Percentiles rank a stretch among this genome's conserved stretches.
phyloP scores from a whole-genome alignment of 371 early-diverging fungal species.

The Funneliformis caledonium region DNA sequence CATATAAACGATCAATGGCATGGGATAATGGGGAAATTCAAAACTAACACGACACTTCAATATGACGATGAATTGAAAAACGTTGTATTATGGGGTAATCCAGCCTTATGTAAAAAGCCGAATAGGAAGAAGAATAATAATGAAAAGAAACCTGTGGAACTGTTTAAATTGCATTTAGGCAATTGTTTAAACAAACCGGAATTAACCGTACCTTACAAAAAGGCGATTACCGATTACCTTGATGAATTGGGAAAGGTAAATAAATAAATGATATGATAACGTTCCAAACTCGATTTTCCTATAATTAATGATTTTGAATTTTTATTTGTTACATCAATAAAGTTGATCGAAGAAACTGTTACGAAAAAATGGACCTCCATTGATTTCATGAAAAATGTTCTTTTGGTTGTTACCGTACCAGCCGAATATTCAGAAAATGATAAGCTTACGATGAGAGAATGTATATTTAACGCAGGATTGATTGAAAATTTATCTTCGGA shows the following conservation, averaged over 20 bases:
- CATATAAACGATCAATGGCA: neutral
- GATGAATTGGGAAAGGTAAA: neutral
- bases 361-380: neutral
- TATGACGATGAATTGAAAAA: constrained; percentile 4
- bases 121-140: neutral
- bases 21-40: neutral
- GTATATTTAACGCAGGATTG: no score
- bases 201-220: neutral
- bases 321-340: neutral
- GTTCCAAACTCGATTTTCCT: no score
- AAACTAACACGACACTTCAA: constrained; percentile 26
- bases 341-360: constrained; percentile 33
- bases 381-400: no score
- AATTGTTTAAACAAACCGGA: neutral
- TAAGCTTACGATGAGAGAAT: no score
- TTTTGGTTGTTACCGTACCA: no score
- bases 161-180: constrained; percentile 31
- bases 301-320: neutral
- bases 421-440: no score
- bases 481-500: no score
- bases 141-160: constrained; percentile 1
- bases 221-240: constrained; percentile 30
- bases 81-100: constrained; percentile 17
- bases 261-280: neutral
- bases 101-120: neutral